Conservation (phyloP, 192 early-diverging fungal species). For the Mortierella claussenii region DNA sequence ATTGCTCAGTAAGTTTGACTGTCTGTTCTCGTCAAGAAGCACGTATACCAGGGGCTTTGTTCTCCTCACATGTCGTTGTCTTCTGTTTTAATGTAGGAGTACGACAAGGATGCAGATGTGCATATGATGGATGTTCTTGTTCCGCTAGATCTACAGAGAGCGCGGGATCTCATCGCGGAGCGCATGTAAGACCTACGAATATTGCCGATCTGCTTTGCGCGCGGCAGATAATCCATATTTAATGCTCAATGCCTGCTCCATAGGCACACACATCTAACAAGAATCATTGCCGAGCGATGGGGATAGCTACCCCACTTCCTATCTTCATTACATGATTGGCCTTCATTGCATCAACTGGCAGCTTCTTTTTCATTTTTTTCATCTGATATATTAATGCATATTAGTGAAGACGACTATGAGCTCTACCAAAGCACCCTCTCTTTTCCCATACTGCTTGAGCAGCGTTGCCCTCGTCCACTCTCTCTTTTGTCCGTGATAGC, state of each 20-base stretch:
- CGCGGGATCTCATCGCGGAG: not conserved
- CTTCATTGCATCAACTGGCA: no score
- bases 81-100: not conserved
- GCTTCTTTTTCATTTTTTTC: no score
- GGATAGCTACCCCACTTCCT: no score
- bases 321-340: no score
- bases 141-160: not conserved
- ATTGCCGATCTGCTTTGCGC: no score
- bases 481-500: no score
- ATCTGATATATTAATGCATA: no score
- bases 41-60: not conserved
- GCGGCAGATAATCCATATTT: not conserved
- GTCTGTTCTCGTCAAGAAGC: not conserved
- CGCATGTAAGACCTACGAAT: constrained; percentile 7
- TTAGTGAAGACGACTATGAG: no score
- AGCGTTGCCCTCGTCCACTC: no score
- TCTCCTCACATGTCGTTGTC: not conserved
- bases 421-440: no score
- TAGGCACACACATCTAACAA: constrained; percentile 11
- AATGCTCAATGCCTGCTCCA: not conserved
- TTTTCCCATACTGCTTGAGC: no score
- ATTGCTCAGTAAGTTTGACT: not conserved
- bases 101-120: not conserved
- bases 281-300: constrained; percentile 2
- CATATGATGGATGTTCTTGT: not conserved